Evolutionary conservation across 805 yeast species (phyloP), one percentile per base, ranked within the genome.

Genomic region (Yamadazyma takamatsuzukensis): DNA sequence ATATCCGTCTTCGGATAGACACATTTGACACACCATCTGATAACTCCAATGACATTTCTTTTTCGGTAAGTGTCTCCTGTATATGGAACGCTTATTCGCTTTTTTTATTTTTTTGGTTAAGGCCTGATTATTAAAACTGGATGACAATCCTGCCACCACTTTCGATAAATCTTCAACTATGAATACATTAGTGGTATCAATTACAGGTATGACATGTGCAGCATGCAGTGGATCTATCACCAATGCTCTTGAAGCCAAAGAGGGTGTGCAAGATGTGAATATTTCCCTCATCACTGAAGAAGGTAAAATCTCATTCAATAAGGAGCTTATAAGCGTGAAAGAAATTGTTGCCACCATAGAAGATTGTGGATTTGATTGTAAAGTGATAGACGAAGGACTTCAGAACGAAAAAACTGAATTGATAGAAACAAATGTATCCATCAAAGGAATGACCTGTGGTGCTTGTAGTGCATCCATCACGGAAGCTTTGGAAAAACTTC

Each of bases 171-270:
- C n/a, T n/a, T n/a, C n/a, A n/a, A n/a, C n/a, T n/a, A n/a, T n/a
- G 32, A 31, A n/a, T n/a, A n/a, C n/a, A 18, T 17, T 33, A 13
- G 15, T 27, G 12, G 34, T 43, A 3, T 33, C 29, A 14, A 40
- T 43, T 8, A 12, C 33, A 11, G 97, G 96, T 2, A 89, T 89
- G 96, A 88, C 97, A 2, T 89, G 96, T 52, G 79, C 89, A 2
- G 74, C 93, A 2, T 89, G 97, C 54, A 71, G 82, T 0, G 68
- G 78, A 2, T 64, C 90, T 1, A 74, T 89, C 14, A 72, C 79
- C 1, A 54, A 60, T n/a, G 78, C 76, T 1, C 45, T 84, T 14
- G 54, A 62, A 31, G 48, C 50, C 1, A 34, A 76, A 6, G 58
- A 61, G 1, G 83, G 82, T 0, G 81, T 85, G 2, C 29, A 47